Base-by-base conservation (phyloP, 73 alveolate species). In the Paraurostyla sp. region DNA sequence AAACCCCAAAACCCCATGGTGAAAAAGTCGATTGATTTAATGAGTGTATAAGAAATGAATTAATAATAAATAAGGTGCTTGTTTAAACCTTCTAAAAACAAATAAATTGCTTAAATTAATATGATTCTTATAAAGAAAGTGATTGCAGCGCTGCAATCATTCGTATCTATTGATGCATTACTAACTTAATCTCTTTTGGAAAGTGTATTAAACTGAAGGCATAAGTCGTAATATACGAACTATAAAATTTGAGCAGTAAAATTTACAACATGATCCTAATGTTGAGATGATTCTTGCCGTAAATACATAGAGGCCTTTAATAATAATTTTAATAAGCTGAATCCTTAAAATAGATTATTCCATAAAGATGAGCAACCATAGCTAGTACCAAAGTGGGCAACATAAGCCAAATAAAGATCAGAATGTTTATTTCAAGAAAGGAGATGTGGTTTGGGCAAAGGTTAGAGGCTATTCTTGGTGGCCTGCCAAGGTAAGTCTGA, bases 381-480 rank as follows among this genome's bases (percentile, higher is more conserved):
- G 68, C 48, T 22, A n/a, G n/a, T 29, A 40, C 51, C 50, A 20
- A 6, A 36, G 18, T 45, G 46, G 50, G 33, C 81, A 78, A 25
- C 13, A 32, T 3, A 81, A 27, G 32, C 23, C 71, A 0, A 40
- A 33, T 40, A 80, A 32, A 40, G 73, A 71, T 16, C 49, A 36
- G 57, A 25, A 54, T 27, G 89, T 68, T 16, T n/a, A n/a, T n/a
- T 83, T 89, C 83, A 73, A 71, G 45, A 58, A 25, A n/a, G 88
- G 89, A 11, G 97, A 93, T 76, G 54, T 93, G 46, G 92, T 92
- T 42, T 93, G 97, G 97, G 97, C 97, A 18, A 93, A 93, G 57
- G 62, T 93, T 59, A 90, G 92, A 86, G 97, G 97, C 48, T 91
- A 85, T 78, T 92, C 97, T 23, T 93, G 97, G 97, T 93, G 97